Base-by-base conservation (phyloP, 257 asterid species). In the Dorcoceras hygrometricum region DNA sequence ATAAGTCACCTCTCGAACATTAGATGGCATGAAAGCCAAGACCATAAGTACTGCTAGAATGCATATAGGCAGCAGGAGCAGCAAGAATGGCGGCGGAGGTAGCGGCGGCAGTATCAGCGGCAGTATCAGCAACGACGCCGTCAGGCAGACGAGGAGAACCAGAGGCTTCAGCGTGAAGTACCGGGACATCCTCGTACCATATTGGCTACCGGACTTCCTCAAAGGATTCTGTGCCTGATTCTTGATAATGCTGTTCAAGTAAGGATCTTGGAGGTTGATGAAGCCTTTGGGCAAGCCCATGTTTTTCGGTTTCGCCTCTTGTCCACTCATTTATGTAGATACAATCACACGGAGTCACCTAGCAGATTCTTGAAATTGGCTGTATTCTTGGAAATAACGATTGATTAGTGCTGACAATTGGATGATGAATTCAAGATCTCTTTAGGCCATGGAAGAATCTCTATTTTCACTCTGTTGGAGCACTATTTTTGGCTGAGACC, bases 71-170 rank as follows among this genome's bases (percentile, higher is more conserved):
- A 82, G 72, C 12, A 79, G 69, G 5, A 82, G 83, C 31, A 82
- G 74, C 81, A 82, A 63, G 10, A 77, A 70, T 3, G 87, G 87
- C 36, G 87, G 87, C 0, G 87, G 87, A 4, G 87, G 87, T 18
- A 82, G 67, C 16, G 87, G 87, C 28, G 87, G 87, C 23, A 82
- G 80, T 16, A 82, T 20, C 11, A 82, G 62, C 7, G 87, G 87
- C 71, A 82, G 61, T 0, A 82, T 56, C 73, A 82, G 61, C 62
- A 82, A 67, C 19, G 80, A 71, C 8, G 78, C 84, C 0, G 84
- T 67, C 2, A 82, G 70, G 26, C 80, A 74, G 19, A 66, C 25
- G 0, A 82, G 81, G 28, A 79, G 39, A 16, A 77, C 27, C 46
- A 79, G n/a, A 0, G 78, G 76, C 54, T 77, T 82, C 9, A 59